Base-by-base conservation (phyloP, 805 yeast species). In the Candida dendrica region DNA sequence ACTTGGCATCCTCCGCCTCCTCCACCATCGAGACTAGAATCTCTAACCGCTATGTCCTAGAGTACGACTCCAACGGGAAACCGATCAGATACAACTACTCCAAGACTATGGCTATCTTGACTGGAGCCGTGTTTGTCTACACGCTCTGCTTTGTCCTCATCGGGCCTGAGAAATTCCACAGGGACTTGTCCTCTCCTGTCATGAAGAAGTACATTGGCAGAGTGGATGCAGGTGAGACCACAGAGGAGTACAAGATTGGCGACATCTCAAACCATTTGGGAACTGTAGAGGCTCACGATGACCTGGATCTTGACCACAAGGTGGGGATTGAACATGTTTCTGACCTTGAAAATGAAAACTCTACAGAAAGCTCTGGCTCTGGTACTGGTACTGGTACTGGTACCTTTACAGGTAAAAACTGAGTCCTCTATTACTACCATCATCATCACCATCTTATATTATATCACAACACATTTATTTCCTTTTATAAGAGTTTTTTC, bases 1-100 rank as follows among this genome's bases (percentile, higher is more conserved):
- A 82, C 58, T 69, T 83, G 53, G 84, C 81, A 0, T 75, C 85
- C 4, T 73, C 84, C 17, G 88, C 87, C 2, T 74, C 85, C 3
- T 73, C 83, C 7, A 82, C 90, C 13, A 82, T 82, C 47, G 88
- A 83, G 58, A 67, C 86, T 3, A 65, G 69, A n/a, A 62, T 46
- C 78, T 86, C 89, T 22, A 69, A 68, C 27, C 60, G 66, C 40
- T 84, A 79, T 67, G 88, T 87, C 3, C 51, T 80, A 26, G 52
- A 41, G 9, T 52, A 47, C 37, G 54, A 63, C 34, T 53, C 56
- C 15, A 42, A 42, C 1, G 74, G 71, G 27, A 45, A 45, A 3
- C 52, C 50, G 2, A 51, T 50, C 10, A 50, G 42, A 26, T 45
- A 57, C 16, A 70, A 83, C 54, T 84, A 83, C 58, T 81, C 84